Base-by-base conservation (phyloP, 139 green algal species). In the Picochlorum sp. region DNA sequence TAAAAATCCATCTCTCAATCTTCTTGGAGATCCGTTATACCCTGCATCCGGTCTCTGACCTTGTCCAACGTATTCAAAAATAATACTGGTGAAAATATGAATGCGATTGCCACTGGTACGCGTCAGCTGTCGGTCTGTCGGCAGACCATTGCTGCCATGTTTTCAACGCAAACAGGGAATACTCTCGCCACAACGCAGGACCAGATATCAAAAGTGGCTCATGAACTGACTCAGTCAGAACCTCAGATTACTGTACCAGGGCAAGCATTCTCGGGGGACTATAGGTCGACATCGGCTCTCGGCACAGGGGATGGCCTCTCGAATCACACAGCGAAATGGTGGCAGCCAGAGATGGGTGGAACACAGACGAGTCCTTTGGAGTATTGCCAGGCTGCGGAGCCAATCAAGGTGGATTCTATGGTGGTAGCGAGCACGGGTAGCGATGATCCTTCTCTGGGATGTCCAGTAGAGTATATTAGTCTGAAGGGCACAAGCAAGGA, bases 391-490 rank as follows among this genome's bases (percentile, higher is more conserved):
- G 70, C 81, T 47, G 65, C 77, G 2, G 74, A 86, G 69, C 89
- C 89, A 31, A 90, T 94, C 52, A 86, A 93, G 63, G 84, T 94
- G 13, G 68, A 82, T 11, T 84, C 81, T 7, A 60, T 84, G 8
- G 80, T 89, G 20, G 88, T 91, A 2, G 86, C 88, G 0, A 91
- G 77, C 4, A 78, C 86, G 45, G 88, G 88, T 65, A 85, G 62
- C 45, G 85, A 91, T 41, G 83, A 96, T 45, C 79, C 81, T 2
- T 73, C 76, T 0, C 74, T 96, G 24, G 89, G 89, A 14, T 88
- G 78, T 70, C 89, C 89, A 10, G 86, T 95, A 6, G 83, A 95
- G 64, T 96, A 94, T 83, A 96, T 96, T 63, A 60, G 60, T 30
- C 73, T 96, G 4, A 85, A 84, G 60, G 90, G 89, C 56, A 95